Conservation (phyloP, 2,329 filamentous ascomycete species). For the Aureobasidium subglaciale region DNA sequence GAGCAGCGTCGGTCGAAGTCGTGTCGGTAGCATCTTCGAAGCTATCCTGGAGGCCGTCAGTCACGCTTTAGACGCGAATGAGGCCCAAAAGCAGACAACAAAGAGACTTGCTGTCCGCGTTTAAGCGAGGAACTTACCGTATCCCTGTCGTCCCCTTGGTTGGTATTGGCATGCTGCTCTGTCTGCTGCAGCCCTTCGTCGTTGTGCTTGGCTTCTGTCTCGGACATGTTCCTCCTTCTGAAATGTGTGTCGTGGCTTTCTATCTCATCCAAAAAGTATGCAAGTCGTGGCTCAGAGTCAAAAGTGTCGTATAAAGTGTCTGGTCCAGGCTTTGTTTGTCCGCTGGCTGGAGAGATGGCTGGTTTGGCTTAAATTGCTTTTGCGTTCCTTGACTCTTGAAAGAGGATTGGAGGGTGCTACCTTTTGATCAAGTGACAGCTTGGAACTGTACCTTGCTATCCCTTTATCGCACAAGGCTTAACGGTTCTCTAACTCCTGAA, state of each 20-base stretch:
- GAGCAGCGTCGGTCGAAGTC: constrained; percentile 22
- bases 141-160: constrained; percentile 13
- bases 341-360: not conserved
- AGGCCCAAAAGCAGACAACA: constrained; percentile 1
- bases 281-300: not conserved
- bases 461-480: not conserved
- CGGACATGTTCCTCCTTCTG: constrained; percentile 1
- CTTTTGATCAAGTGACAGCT: constrained; percentile 4
- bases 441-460: not conserved
- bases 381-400: constrained; percentile 6
- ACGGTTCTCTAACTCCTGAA: constrained; percentile 9
- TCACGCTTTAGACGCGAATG: not conserved
- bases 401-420: not conserved
- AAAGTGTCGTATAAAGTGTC: not conserved
- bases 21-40: constrained; percentile 78
- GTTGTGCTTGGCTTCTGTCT: not conserved
- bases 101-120: not conserved
- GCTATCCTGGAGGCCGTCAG: constrained; percentile 49
- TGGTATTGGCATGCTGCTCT: not conserved
- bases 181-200: constrained; percentile 6
- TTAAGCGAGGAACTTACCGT: constrained; percentile 11
- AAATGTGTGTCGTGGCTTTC: not conserved
- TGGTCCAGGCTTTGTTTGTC: constrained; percentile 14
- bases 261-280: not conserved
- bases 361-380: not conserved